These are phyloP conservation scores for Penicillium paxilli DNA, from an alignment of 495 filamentous ascomycete genomes.

Conservation along the genomic window DNA sequence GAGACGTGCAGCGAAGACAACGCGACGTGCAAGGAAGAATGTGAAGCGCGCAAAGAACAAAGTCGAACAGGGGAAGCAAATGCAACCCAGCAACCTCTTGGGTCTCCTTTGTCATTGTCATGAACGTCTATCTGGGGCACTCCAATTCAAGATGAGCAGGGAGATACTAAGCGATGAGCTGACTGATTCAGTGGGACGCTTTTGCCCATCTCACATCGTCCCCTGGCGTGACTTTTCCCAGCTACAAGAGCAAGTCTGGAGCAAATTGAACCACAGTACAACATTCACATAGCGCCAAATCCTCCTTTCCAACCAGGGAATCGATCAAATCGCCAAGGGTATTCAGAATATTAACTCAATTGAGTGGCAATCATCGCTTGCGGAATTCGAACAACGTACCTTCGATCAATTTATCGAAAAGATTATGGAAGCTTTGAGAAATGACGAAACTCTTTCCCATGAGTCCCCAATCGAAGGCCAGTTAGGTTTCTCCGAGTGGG, in stretches of 20 bases:
- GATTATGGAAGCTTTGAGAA: slow-evolving; percentile 20
- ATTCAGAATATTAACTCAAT: slow-evolving; percentile 24
- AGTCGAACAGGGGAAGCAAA: too few species aligned
- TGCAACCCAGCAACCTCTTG: slow-evolving; percentile 21
- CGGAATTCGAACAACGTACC: slow-evolving; percentile 26
- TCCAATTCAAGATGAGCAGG: slow-evolving; percentile 24
- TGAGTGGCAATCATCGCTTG: slow-evolving; percentile 26
- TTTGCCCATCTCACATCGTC: slow-evolving; percentile 21
- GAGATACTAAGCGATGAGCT: slow-evolving; percentile 21
- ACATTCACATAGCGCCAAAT: slow-evolving; percentile 19
- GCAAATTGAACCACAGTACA: slow-evolving; percentile 15
- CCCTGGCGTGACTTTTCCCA: slow-evolving; percentile 27
- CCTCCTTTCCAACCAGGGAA: slow-evolving; percentile 49
- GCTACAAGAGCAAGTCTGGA: slow-evolving; percentile 26
- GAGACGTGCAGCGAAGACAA: too few species aligned
- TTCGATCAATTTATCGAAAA: slow-evolving; percentile 28
- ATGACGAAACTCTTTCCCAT: slow-evolving; percentile 17
- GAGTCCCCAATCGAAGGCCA: slow-evolving; percentile 24
- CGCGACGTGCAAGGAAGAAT: too few species aligned
- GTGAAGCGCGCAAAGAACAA: too few species aligned
- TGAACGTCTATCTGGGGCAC: slow-evolving; percentile 25
- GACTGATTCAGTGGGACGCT: slow-evolving; percentile 19
- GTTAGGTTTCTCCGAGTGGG: slow-evolving; percentile 24
- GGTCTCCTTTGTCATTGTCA: slow-evolving; percentile 25
- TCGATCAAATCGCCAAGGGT: slow-evolving; percentile 22